phyloP scores from a whole-genome alignment of 2,329 filamentous ascomycete species.

The Stagonosporopsis cucurbitacearum region DNA sequence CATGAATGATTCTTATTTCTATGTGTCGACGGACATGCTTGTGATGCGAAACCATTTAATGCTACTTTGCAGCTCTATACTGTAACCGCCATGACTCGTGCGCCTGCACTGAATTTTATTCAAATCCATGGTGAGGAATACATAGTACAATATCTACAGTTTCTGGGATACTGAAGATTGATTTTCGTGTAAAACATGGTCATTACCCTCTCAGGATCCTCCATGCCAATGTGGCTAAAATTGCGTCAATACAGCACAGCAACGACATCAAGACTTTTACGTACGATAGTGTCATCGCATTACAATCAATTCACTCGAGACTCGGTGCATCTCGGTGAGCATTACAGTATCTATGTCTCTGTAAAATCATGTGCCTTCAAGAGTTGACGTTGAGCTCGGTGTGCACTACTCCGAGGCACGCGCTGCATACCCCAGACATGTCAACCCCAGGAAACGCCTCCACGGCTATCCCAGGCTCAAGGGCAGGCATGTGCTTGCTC shows the following conservation, averaged over 20 bases:
- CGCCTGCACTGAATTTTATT: too few relatives aligned
- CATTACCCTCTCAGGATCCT: too few relatives aligned
- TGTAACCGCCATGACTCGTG: too few relatives aligned
- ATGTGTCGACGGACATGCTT: background rate
- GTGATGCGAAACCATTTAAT: background rate
- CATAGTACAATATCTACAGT: background rate
- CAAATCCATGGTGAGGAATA: background rate
- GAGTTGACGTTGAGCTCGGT: slow-evolving; percentile 14
- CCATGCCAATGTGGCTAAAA: background rate
- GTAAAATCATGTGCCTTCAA: background rate
- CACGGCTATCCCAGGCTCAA: slow-evolving; percentile 18
- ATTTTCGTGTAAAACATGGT: too few relatives aligned
- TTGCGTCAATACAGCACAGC: background rate
- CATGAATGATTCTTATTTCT: slow-evolving; percentile 11
- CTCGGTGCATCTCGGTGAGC: slow-evolving; percentile 3
- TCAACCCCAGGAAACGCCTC: slow-evolving; percentile 6
- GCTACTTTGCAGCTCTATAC: background rate
- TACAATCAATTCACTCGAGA: background rate
- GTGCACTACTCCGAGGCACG: slow-evolving; percentile 6
- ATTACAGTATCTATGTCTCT: background rate
- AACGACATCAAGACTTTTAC: background rate
- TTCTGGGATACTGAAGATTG: too few relatives aligned
- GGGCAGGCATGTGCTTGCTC: background rate
- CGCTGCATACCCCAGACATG: slow-evolving; percentile 6
- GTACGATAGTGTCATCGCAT: background rate